Conservation (phyloP, 192 early-diverging fungal species). For the Entophlyctis luteolus region DNA sequence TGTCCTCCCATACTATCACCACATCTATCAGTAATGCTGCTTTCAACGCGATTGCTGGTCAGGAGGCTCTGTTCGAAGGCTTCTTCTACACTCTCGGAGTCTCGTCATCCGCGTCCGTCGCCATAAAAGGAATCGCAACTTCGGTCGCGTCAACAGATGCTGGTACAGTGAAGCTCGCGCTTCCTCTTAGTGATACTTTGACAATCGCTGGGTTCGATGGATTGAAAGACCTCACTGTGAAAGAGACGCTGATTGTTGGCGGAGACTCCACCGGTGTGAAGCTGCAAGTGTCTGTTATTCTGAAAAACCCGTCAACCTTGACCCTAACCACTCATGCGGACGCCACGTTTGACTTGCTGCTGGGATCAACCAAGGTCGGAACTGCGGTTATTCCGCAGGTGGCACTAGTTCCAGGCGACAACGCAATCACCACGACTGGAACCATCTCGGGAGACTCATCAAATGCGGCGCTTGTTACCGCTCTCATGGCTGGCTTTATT, state of each 20-base stretch:
- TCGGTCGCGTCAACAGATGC: background rate
- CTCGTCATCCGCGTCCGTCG: background rate
- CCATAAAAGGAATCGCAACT: background rate
- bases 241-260: background rate
- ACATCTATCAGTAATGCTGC: background rate
- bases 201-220: slow-evolving; percentile 7
- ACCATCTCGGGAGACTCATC: background rate
- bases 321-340: background rate
- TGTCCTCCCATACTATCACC: background rate
- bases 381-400: slow-evolving; percentile 6
- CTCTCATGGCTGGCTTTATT: slow-evolving; percentile 15
- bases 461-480: background rate
- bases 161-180: background rate
- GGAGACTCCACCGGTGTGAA: slow-evolving; percentile 3
- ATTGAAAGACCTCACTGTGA: background rate
- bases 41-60: slow-evolving; percentile 10
- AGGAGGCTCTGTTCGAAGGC: background rate
- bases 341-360: background rate
- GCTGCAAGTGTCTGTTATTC: background rate
- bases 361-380: background rate
- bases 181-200: slow-evolving; percentile 3
- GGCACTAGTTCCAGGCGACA: background rate
- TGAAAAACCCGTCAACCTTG: slow-evolving; percentile 3
- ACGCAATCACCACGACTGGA: background rate
- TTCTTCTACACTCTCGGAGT: slow-evolving; percentile 7